Evolutionary conservation across 2,329 filamentous ascomycete species (phyloP).

Genomic region (Fusarium sp.): DNA sequence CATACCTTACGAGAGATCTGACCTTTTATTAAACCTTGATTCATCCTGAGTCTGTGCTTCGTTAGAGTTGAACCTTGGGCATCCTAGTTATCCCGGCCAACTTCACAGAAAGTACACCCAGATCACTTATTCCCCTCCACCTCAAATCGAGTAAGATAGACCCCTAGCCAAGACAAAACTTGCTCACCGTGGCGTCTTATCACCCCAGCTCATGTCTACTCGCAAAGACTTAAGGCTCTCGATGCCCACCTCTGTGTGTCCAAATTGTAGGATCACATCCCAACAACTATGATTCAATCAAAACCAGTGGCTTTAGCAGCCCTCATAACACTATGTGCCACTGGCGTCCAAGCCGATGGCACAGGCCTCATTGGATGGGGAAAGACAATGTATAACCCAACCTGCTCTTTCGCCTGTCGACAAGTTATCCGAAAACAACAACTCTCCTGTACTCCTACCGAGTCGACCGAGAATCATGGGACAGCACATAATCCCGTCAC

Average conservation of each 20-base stretch:
- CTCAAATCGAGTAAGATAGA: background rate
- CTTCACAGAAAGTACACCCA: background rate
- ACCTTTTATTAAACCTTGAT: background rate
- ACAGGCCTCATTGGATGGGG: constrained; percentile 48
- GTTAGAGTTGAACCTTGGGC: background rate
- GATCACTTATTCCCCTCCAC: background rate
- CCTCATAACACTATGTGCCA: background rate
- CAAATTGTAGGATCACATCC: background rate
- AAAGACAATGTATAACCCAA: constrained; percentile 46
- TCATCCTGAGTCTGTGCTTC: background rate
- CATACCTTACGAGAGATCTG: no score
- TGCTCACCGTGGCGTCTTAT: background rate
- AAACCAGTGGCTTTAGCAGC: background rate
- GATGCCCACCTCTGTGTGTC: background rate
- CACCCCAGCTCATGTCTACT: background rate
- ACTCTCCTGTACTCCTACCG: constrained; percentile 45
- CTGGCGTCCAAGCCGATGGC: constrained; percentile 23
- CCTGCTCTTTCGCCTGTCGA: constrained; percentile 50
- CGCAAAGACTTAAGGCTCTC: background rate
- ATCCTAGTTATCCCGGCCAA: background rate
- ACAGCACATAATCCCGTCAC: constrained; percentile 33
- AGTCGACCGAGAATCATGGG: constrained; percentile 32
- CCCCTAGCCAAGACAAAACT: background rate
- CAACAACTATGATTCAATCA: background rate
- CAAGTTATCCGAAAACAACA: constrained; percentile 38